Evolutionary conservation across 108 stramenopile species (phyloP).

Genomic region (Skeletonema marinoi): DNA sequence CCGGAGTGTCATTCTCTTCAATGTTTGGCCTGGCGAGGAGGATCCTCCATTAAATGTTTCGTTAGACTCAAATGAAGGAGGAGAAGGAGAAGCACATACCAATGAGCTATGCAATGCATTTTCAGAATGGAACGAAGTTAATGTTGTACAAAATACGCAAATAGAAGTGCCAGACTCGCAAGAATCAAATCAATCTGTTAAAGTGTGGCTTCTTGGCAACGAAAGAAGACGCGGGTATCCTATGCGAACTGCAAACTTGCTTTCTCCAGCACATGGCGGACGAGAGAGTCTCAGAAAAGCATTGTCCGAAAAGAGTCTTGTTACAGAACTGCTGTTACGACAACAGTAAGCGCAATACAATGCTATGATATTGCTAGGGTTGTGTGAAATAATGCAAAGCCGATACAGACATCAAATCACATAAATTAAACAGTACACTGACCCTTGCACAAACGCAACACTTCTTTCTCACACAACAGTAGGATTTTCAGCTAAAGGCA

Average conservation of each 20-base stretch:
- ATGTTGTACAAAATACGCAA: background rate
- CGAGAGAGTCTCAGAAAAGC: conserved; percentile 30
- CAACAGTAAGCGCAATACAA: conserved; percentile 5
- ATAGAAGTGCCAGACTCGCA: background rate
- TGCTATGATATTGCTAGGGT: background rate
- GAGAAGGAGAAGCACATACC: background rate
- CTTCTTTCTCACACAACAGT: background rate
- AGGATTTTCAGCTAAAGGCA: background rate
- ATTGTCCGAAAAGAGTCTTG: conserved; percentile 23
- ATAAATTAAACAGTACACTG: background rate
- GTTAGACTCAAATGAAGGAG: conserved; percentile 27
- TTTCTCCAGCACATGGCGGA: conserved; percentile 28
- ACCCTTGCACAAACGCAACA: too few relatives aligned
- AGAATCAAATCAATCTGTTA: conserved; percentile 41
- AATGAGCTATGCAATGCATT: conserved; percentile 26
- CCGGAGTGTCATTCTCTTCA: conserved; percentile 80
- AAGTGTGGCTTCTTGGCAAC: conserved; percentile 79
- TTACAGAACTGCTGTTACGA: conserved; percentile 34
- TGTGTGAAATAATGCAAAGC: too few relatives aligned
- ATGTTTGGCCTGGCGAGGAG: conserved; percentile 62
- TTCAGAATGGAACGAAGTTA: conserved; percentile 23
- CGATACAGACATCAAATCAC: background rate
- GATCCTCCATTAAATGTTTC: conserved; percentile 67
- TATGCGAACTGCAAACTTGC: conserved; percentile 53
- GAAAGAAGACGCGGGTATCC: conserved; percentile 54